Base-by-base conservation (phyloP, 1,284 basidiomycete species). In the Caloboletus firmus region DNA sequence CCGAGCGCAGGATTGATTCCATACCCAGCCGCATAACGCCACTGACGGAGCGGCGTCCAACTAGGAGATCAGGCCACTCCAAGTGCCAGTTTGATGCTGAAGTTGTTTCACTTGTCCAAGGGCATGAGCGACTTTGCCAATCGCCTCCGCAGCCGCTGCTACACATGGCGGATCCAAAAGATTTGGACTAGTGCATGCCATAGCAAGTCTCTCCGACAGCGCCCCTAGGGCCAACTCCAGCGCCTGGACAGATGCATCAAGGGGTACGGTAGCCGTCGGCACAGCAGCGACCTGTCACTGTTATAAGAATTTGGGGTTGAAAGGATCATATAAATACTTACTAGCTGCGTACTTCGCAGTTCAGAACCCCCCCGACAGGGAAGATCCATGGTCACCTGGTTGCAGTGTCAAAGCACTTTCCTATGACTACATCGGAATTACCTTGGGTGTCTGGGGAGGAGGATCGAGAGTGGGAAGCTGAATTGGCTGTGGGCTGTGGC, bases 111-210 rank as follows among this genome's bases (percentile, higher is more conserved):
- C 78, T 54, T 84, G 77, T 8, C 72, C 70, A 52, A 91, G 71
- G 11, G 88, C 87, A 58, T 82, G 78, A 3, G 82, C 77, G 13
- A 87, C 82, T 64, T 84, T 87, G 43, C 73, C 69, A 43, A 91
- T 87, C 2, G 86, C 81, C 56, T 90, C 86, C n/a, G 88, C 87
- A 5, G 81, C 83, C 44, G 75, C 72, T 26, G 77, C 79, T 49
- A 91, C 79, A 17, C 77, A 72, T 18, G 62, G 52, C 22, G 78
- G 74, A 61, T 90, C 84, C 46, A 80, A 41, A 28, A 70, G 55
- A 44, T 59, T 59, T 7, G 73, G 60, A 41, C 68, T 72, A 30
- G 68, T 67, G 6, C 82, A 75, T 20, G 82, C 69, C 24, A 69
- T 61, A 24, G 72, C 68, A 44, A 91, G 66, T 62, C 79, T 79